Base-by-base conservation (phyloP, 2,329 filamentous ascomycete species). In the Aspergillus ruber region DNA sequence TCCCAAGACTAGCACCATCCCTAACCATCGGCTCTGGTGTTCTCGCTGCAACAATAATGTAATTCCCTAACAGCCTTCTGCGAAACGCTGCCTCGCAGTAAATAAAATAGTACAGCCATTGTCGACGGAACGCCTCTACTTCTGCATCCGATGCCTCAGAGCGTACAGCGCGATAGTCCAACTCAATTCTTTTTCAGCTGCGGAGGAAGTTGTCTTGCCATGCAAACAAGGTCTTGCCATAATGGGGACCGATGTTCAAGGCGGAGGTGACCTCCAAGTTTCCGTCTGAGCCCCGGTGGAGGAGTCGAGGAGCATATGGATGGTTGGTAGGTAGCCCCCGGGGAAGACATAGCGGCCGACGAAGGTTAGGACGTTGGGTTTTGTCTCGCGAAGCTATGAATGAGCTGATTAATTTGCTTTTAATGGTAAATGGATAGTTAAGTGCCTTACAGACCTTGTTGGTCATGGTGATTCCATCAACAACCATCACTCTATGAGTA, bases 271-370 rank as follows among this genome's bases (percentile, higher is more conserved):
- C 76, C 10, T 88, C 77, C 6, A 89, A 71, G 0, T 77, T 78
- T 0, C 81, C 80, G 8, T 73, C 66, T 0, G 83, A 84, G 29
- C 81, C 81, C 21, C 73, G 72, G 36, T 75, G 77, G 53, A 89
- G 83, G 82, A 76, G 43, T 74, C 70, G 20, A 83, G 65, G 15
- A 84, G 67, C 54, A 82, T 77, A 12, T 74, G 78, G 27, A 75
- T 73, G 2, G 76, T 78, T 0, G 81, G 81, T 6, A 89, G 70
- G 59, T 88, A 84, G 1, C 85, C 86, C n/a, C 85, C 85, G 0
- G 85, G 86, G 66, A 90, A 89, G 46, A 89, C 88, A 66, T 89
- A 87, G 52, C 83, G 81, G 48, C 84, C 79, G 60, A 89, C 88
- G 66, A 89, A 89, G 41, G 88, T 85, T 63, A 85, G 81, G 2